Conservation (phyloP, 352 stramenopile species). For the Phytopythium ostracodes region DNA sequence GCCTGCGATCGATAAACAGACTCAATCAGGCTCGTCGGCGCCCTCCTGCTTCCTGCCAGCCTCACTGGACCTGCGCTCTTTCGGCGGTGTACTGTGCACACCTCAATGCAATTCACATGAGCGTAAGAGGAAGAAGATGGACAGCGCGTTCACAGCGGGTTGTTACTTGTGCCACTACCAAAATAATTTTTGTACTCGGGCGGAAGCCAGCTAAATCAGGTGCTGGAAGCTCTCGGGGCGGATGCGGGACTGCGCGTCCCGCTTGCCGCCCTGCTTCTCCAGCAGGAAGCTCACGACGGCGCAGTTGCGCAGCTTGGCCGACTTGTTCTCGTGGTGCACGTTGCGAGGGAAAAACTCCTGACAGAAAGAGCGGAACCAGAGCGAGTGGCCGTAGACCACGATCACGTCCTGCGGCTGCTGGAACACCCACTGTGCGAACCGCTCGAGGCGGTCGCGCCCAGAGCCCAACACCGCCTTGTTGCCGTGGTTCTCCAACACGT, state of each 20-base stretch:
- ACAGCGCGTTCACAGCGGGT: neutral
- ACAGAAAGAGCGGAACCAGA: constrained; percentile 85
- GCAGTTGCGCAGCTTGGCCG: constrained; percentile 73
- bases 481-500: constrained; percentile 70
- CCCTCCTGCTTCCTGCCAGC: no score
- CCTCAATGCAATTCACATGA: neutral
- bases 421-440: constrained; percentile 72
- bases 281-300: constrained; percentile 71
- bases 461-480: constrained; percentile 74
- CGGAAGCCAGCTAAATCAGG: constrained; percentile 23
- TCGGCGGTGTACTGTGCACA: neutral
- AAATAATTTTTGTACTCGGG: no score
- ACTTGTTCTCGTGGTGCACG: constrained; percentile 40
- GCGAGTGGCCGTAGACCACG: constrained; percentile 82
- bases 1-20: no score
- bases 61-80: neutral
- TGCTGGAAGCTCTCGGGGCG: constrained; percentile 46
- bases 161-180: neutral
- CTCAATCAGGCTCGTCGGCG: no score
- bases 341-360: constrained; percentile 63
- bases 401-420: constrained; percentile 50
- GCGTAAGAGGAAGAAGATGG: neutral
- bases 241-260: constrained; percentile 27
- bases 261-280: constrained; percentile 30
- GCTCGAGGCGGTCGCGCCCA: constrained; percentile 45